Conservation (phyloP, 768 basidiomycete genomes). For the Russula olivacea region DNA sequence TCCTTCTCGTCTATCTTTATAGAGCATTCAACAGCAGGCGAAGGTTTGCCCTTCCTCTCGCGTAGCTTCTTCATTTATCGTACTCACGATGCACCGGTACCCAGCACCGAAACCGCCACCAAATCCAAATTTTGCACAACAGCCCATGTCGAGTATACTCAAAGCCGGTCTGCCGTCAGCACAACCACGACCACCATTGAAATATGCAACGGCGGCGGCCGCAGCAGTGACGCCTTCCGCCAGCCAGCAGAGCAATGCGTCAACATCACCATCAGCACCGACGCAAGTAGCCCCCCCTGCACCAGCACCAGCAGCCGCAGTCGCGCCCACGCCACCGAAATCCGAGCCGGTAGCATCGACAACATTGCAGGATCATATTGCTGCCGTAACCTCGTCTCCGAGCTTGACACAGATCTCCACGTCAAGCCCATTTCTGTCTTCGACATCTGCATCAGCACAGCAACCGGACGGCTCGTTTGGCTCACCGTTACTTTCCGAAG, state of each 20-base stretch:
- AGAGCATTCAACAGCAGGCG: slow-evolving; percentile 62
- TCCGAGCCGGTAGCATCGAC: slow-evolving; percentile 25
- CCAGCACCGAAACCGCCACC: slow-evolving; percentile 65
- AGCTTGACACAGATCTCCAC: slow-evolving; percentile 82
- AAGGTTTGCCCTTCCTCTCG: slow-evolving; percentile 41
- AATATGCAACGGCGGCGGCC: slow-evolving; percentile 90
- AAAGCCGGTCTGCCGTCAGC: slow-evolving; percentile 62
- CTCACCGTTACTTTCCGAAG: slow-evolving; percentile 71
- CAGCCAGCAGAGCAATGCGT: slow-evolving; percentile 34
- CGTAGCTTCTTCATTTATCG: not conserved
- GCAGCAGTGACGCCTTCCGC: slow-evolving; percentile 41
- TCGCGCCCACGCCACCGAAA: slow-evolving; percentile 32
- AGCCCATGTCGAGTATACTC: slow-evolving; percentile 69
- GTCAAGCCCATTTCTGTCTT: slow-evolving; percentile 77
- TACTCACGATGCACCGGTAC: slow-evolving; percentile 8
- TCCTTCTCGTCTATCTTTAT: slow-evolving; percentile 24
- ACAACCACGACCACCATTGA: slow-evolving; percentile 66
- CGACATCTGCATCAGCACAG: slow-evolving; percentile 55
- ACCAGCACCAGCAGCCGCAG: slow-evolving; percentile 37
- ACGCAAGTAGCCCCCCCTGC: slow-evolving; percentile 37
- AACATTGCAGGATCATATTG: slow-evolving; percentile 34
- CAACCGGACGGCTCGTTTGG: slow-evolving; percentile 61
- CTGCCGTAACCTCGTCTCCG: slow-evolving; percentile 54
- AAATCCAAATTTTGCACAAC: slow-evolving; percentile 73
- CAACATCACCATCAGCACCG: slow-evolving; percentile 29